Conservation (phyloP, 495 filamentous ascomycete genomes). For the Aeminium ludgeri region DNA sequence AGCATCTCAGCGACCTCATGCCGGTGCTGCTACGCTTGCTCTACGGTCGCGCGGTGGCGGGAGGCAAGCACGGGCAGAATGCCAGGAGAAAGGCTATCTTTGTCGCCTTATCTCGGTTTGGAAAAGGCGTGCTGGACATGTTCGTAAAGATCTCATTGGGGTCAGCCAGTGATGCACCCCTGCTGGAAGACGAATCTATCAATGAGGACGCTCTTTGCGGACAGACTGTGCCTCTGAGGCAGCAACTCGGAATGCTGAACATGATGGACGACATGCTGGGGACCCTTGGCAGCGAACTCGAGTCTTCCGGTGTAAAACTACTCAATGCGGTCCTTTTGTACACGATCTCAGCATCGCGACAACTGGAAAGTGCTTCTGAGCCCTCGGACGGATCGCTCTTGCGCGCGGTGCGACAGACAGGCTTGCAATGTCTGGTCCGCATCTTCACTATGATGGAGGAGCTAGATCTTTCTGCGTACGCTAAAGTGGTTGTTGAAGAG, state of each 20-base stretch:
- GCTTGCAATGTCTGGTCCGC: constrained; percentile 58
- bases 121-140: constrained; percentile 46
- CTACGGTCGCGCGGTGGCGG: constrained; percentile 59
- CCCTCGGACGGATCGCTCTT: constrained; percentile 39
- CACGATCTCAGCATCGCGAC: constrained; percentile 51
- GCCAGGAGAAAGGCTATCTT: constrained; percentile 50
- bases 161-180: constrained; percentile 38
- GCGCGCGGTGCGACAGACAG: constrained; percentile 53
- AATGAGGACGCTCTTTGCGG: constrained; percentile 32
- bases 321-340: constrained; percentile 66
- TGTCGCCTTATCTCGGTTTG: constrained; percentile 40
- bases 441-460: constrained; percentile 31
- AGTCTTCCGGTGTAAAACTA: constrained; percentile 42
- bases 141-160: constrained; percentile 77
- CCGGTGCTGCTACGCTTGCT: constrained; percentile 75
- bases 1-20: constrained; percentile 55
- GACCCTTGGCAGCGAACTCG: constrained; percentile 54
- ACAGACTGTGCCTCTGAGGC: constrained; percentile 37
- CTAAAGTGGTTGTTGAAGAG: constrained; percentile 51
- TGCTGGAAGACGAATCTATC: constrained; percentile 36
- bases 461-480: constrained; percentile 4
- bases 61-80: constrained; percentile 35
- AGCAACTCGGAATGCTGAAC: constrained; percentile 74
- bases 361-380: constrained; percentile 17
- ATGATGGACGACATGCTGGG: constrained; percentile 82